Evolutionary conservation across 306 rosid genomes (phyloP).

Genomic region (Myrica gale): DNA sequence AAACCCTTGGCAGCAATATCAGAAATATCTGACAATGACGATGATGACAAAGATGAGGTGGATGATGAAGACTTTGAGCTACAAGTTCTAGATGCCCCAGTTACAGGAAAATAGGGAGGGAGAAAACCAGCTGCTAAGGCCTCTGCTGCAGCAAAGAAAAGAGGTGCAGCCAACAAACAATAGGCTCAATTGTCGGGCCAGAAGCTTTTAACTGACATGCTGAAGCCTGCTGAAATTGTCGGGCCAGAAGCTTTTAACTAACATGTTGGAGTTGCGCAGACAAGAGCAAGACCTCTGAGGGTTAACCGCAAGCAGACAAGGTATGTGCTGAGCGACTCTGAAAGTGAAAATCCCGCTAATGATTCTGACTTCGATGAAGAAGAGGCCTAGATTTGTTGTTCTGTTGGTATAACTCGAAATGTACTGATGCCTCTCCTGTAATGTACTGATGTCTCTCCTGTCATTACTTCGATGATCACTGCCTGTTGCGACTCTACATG

Average conservation of each 20-base stretch:
- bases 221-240: slow-evolving; percentile 57
- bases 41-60: slow-evolving; percentile 28
- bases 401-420: too few species aligned
- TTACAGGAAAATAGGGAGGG: slow-evolving; percentile 51
- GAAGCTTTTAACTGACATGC: slow-evolving; percentile 62
- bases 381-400: slow-evolving; percentile 30
- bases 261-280: slow-evolving; percentile 39
- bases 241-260: too few species aligned
- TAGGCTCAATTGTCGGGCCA: slow-evolving; percentile 49
- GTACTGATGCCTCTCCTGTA: too few species aligned
- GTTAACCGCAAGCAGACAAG: slow-evolving; percentile 44
- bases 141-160: slow-evolving; percentile 45
- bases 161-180: slow-evolving; percentile 44
- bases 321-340: slow-evolving; percentile 68
- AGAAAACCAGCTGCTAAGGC: slow-evolving; percentile 52
- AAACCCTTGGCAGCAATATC: slow-evolving; percentile 38
- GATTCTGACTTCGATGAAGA: slow-evolving; percentile 53
- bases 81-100: slow-evolving; percentile 33
- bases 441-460: too few species aligned
- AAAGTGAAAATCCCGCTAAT: slow-evolving; percentile 46
- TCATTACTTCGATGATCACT: not conserved
- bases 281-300: slow-evolving; percentile 66
- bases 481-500: not conserved
- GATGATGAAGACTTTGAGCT: slow-evolving; percentile 44
- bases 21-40: slow-evolving; percentile 42